Evolutionary conservation across 73 alveolate genomes (phyloP), one percentile per base, ranked within the genome.

Genomic region (Paramecium biaurelia): DNA sequence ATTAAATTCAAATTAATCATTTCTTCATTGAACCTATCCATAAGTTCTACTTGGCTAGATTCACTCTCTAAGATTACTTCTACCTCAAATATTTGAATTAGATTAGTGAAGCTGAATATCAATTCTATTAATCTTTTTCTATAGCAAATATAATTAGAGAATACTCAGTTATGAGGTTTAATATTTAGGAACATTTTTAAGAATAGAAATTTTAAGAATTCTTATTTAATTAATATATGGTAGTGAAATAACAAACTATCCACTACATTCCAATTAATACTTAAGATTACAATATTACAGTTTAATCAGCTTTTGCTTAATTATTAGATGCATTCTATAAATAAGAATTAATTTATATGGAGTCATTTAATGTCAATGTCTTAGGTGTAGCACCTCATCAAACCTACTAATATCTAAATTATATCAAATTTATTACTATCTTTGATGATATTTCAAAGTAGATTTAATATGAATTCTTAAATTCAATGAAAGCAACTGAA

Each of bases 251-350:
- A 72, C 14, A 32, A 37, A 72, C 58, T 0, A 14, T 2, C 7
- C 45, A 34, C 10, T 72, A 32, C 18, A 14, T 8, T 20, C 86
- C 86, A 15, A 72, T 35, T 7, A 34, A 35, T 32, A 32, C 14
- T 8, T 72, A 14, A 72, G 21, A 4, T 14, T 20, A 20, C 8
- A 72, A 72, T 15, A 32, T 72, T 10, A 72, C 86, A 6, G 12
- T 72, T 15, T 72, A 12, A 12, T 8, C 23, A 32, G 86, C 86
- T 0, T 72, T 72, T 72, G 38, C 23, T 72, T 9, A 5, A 35
- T 20, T 72, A 8, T 23, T 72, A 72, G 86, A 72, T 35, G 86
- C 86, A 14, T 34, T 72, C 38, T 72, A 72, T 38, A 38, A 72
- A 18, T 72, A 72, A 34, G 18, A 72, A 28, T 21, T 15, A 35